These are phyloP conservation scores for Pseudopithomyces chartarum DNA, from an alignment of 2,329 filamentous ascomycete genomes.

Conservation along the genomic window DNA sequence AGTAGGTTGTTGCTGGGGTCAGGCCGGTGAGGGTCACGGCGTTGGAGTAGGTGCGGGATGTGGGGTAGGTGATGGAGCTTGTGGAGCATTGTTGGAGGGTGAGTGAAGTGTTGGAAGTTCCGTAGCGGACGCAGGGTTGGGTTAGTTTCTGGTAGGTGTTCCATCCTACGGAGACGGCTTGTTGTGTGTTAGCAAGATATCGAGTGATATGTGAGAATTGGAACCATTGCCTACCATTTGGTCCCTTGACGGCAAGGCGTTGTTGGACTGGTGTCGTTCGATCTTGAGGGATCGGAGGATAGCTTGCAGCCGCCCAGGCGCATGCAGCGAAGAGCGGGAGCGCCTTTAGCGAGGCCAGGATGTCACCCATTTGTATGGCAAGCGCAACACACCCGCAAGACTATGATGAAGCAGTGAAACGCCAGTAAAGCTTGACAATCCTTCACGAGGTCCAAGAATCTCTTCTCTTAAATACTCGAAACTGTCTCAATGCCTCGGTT, in stretches of 20 bases:
- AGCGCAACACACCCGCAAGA: background rate
- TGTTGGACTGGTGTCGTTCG: constrained; percentile 11
- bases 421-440: background rate
- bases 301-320: constrained; percentile 2
- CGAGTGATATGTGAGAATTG: background rate
- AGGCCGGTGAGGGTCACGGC: constrained; percentile 54
- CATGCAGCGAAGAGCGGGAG: constrained; percentile 3
- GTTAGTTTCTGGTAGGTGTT: constrained; percentile 59
- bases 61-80: constrained; percentile 56
- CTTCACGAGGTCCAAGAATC: background rate
- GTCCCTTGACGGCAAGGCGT: constrained; percentile 8
- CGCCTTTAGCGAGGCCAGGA: background rate
- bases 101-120: constrained; percentile 50
- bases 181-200: background rate
- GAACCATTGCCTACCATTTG: background rate
- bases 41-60: constrained; percentile 61
- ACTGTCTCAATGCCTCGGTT: background rate
- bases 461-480: background rate
- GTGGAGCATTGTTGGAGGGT: constrained; percentile 51
- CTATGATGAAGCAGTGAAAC: background rate
- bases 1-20: constrained; percentile 61
- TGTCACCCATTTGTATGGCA: background rate
- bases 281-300: constrained; percentile 8
- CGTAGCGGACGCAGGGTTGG: constrained; percentile 59
- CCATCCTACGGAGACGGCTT: constrained; percentile 48